Evolutionary conservation across 805 yeast genomes (phyloP).

Genomic region (Candida hungchunana): DNA sequence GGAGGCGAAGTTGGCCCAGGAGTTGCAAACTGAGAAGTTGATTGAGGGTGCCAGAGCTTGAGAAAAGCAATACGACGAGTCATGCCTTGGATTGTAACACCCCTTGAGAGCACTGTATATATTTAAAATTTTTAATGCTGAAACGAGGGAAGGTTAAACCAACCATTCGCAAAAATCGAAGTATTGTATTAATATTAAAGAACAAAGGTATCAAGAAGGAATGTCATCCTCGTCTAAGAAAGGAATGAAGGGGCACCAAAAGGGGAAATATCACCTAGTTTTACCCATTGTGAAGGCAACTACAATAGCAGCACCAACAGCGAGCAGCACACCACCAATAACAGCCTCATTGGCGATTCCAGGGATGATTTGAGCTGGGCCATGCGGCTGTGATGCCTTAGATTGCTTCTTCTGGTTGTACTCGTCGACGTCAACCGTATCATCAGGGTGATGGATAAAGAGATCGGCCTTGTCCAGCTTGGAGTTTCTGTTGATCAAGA

Average conservation of each 20-base stretch:
- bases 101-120: neutral
- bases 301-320: slow-evolving; percentile 54
- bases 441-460: slow-evolving; percentile 64
- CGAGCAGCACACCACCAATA: slow-evolving; percentile 59
- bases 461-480: slow-evolving; percentile 64
- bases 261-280: slow-evolving; percentile 2
- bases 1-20: slow-evolving; percentile 23
- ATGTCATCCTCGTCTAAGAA: too few species aligned
- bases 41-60: slow-evolving; percentile 21
- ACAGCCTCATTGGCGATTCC: slow-evolving; percentile 60
- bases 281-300: slow-evolving; percentile 52
- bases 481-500: slow-evolving; percentile 46
- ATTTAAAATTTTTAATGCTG: neutral
- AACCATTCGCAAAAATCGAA: too few species aligned
- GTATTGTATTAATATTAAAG: too few species aligned
- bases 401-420: slow-evolving; percentile 19
- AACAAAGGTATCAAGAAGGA: neutral
- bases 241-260: neutral
- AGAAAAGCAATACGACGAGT: neutral
- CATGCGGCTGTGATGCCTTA: slow-evolving; percentile 2
- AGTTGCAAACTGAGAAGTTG: slow-evolving; percentile 20
- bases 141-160: too few species aligned
- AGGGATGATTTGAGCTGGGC: slow-evolving; percentile 31
- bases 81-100: too few species aligned
- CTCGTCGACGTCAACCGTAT: slow-evolving; percentile 30